Base-by-base conservation (phyloP, 768 basidiomycete genomes). In the Coprinellus micaceus region DNA sequence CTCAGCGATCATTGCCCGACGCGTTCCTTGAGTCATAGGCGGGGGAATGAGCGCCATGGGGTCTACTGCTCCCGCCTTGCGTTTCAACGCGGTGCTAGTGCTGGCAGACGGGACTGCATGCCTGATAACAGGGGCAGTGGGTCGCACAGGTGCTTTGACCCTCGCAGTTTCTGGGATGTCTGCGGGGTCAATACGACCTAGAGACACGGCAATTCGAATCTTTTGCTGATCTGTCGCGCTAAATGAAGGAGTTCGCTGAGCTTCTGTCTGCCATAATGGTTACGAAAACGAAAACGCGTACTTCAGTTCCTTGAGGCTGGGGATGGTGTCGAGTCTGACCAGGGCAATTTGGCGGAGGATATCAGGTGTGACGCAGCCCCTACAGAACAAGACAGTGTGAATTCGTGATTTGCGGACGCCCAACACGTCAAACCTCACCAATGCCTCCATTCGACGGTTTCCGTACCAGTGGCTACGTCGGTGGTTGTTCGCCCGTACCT, bases 381-480 rank as follows among this genome's bases (percentile, higher is more conserved):
- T 89, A 59, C 13, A 33, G 33, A 53, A 36, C 54, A 7, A 28
- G 43, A 47, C 49, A 51, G 60, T 21, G 25, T 41, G 22, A 26
- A 30, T 21, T 17, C 39, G 1, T 4, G 9, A 30, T 4, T 19
- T 26, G 5, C 17, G 4, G 45, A 40, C 30, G 58, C 1, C n/a
- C 46, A 55, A 49, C 30, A 17, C 30, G 28, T 30, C 37, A 37
- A 37, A 57, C 46, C 74, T 63, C 69, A 88, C 88, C 89, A 91
- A 61, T 91, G 89, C 40, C 82, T 75, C 90, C 90, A 91, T 63
- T 84, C 77, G 2, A 90, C 82, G 0, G 76, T 80, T 67, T 88
- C 85, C 46, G 86, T 82, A 50, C 33, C 33, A 33, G 33, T 33
- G 7, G 77, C 82, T 37, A 76, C 69, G 19, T 66, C 71, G 9